These are phyloP conservation scores for Scleroderma bovista DNA, from an alignment of 768 basidiomycete species.

Conservation along the genomic window DNA sequence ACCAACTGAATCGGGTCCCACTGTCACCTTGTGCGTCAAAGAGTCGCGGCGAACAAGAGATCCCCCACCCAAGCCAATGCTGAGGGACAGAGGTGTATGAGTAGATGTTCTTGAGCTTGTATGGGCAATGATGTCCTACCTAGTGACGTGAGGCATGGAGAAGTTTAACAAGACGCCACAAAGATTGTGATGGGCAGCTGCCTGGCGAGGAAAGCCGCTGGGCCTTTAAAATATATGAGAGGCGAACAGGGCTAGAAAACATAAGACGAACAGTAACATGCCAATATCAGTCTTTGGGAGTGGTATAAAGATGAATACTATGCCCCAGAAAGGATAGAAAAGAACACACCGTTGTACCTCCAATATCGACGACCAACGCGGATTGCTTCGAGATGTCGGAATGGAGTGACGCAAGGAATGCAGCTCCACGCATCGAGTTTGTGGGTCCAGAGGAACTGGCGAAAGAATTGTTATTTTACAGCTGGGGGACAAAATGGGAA, in stretches of 20 bases:
- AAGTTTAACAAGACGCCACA: conserved; percentile 59
- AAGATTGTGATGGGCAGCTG: conserved; percentile 56
- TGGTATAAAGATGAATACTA: conserved; percentile 2
- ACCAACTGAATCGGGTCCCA: conserved; percentile 66
- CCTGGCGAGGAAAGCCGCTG: conserved; percentile 56
- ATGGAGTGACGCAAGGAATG: conserved; percentile 47
- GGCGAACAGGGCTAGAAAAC: not conserved
- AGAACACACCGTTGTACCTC: conserved; percentile 48
- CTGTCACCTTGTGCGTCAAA: conserved; percentile 34
- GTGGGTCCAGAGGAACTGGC: conserved; percentile 49
- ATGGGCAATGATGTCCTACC: conserved; percentile 15
- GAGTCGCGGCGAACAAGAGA: conserved; percentile 40
- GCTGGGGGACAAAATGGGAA: conserved; percentile 18
- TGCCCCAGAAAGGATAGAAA: conserved; percentile 1
- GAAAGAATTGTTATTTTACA: conserved; percentile 7
- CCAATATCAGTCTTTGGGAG: conserved; percentile 48
- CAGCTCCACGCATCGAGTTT: conserved; percentile 67
- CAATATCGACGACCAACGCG: conserved; percentile 56
- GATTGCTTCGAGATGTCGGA: conserved; percentile 29
- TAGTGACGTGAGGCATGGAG: conserved; percentile 50
- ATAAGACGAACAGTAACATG: conserved; percentile 38
- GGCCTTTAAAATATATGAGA: conserved; percentile 28
- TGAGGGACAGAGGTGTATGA: conserved; percentile 15
- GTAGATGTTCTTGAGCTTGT: not conserved
- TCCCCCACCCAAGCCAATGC: conserved; percentile 62